Conservation (phyloP, 306 rosid species). For the Glycine soja region DNA sequence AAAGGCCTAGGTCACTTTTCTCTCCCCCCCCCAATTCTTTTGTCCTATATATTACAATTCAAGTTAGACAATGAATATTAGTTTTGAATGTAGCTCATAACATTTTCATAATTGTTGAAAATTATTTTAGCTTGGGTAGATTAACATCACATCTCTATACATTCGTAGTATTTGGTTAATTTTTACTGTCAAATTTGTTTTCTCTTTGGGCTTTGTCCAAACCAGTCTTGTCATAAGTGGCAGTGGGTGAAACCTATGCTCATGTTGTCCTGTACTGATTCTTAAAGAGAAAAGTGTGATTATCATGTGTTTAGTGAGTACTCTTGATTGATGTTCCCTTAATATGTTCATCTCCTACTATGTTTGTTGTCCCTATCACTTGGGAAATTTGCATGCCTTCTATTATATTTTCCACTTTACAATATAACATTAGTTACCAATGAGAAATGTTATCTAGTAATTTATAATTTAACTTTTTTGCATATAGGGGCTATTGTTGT, state of each 20-base stretch:
- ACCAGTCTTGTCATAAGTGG: slow-evolving; percentile 29
- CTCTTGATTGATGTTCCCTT: slow-evolving; percentile 18
- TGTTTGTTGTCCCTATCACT: slow-evolving; percentile 24
- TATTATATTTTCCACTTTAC: slow-evolving; percentile 34
- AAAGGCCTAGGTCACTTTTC: slow-evolving; percentile 24
- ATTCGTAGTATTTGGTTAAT: slow-evolving; percentile 13
- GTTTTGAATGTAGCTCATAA: slow-evolving; percentile 28
- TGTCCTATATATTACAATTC: slow-evolving; percentile 35
- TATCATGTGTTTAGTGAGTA: slow-evolving; percentile 25
- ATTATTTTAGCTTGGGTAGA: slow-evolving; percentile 40
- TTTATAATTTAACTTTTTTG: slow-evolving; percentile 22
- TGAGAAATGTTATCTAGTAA: slow-evolving; percentile 8
- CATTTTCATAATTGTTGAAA: slow-evolving; percentile 40
- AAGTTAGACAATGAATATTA: slow-evolving; percentile 42
- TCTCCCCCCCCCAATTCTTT: slow-evolving; percentile 4
- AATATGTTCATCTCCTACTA: slow-evolving; percentile 15
- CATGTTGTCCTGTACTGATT: slow-evolving; percentile 29
- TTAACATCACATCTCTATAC: slow-evolving; percentile 19
- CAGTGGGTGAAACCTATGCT: slow-evolving; percentile 5
- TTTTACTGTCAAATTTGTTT: slow-evolving; percentile 29
- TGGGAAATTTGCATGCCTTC: neutral
- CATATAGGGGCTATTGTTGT: slow-evolving; percentile 92
- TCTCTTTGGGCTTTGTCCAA: slow-evolving; percentile 29
- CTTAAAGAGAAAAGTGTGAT: slow-evolving; percentile 11
- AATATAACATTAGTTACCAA: neutral